Evolutionary conservation across 164 flowering plant species (phyloP).

Genomic region (Vitis labrusca): DNA sequence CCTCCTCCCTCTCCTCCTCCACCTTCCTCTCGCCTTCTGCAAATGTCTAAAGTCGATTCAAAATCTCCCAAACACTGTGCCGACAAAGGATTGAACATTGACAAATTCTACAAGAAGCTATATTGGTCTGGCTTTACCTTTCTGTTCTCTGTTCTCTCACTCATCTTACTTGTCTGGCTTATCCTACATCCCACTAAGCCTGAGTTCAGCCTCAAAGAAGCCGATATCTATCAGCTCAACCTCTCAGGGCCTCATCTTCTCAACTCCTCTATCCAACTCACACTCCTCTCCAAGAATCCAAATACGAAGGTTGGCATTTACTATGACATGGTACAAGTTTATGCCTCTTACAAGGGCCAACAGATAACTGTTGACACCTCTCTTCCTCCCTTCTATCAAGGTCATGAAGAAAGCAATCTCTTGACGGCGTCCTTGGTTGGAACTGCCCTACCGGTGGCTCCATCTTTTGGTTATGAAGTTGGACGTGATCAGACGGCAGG

Average conservation of each 20-base stretch:
- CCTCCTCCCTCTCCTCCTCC: constrained; percentile 9
- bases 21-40: constrained; percentile 11
- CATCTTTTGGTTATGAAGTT: constrained; percentile 55
- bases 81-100: constrained; percentile 19
- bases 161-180: constrained; percentile 49
- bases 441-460: constrained; percentile 48
- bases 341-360: constrained; percentile 59
- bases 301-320: constrained; percentile 56
- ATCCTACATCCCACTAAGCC: constrained; percentile 62
- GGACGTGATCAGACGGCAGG: constrained; percentile 49
- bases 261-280: constrained; percentile 60
- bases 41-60: constrained; percentile 46
- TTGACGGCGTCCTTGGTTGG: constrained; percentile 44
- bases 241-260: constrained; percentile 45
- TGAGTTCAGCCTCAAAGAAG: constrained; percentile 45
- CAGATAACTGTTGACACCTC: constrained; percentile 43
- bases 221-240: constrained; percentile 49
- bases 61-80: constrained; percentile 67
- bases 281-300: constrained; percentile 52
- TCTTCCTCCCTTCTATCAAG: constrained; percentile 60
- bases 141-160: constrained; percentile 28
- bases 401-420: constrained; percentile 39
- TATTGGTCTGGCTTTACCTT: constrained; percentile 29
- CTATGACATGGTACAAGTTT: constrained; percentile 48
- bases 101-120: constrained; percentile 41